Evolutionary conservation across 2,329 filamentous ascomycete genomes (phyloP).

Genomic region (Stagonosporopsis tanaceti): DNA sequence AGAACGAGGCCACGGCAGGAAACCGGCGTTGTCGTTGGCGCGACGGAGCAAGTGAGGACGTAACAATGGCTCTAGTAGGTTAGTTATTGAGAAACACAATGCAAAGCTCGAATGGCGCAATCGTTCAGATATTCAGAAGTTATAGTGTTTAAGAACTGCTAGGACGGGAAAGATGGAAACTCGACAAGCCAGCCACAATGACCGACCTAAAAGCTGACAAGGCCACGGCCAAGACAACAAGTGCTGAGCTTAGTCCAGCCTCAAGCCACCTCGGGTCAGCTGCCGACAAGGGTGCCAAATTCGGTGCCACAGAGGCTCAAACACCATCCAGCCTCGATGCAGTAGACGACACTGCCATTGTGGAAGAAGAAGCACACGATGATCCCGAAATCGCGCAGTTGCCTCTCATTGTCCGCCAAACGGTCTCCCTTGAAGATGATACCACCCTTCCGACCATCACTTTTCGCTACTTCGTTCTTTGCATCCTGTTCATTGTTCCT

Average conservation of each 20-base stretch:
- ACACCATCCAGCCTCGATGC: constrained; percentile 8
- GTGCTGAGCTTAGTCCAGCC: constrained; percentile 22
- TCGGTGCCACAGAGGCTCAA: constrained; percentile 11
- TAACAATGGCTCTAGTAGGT: constrained; percentile 10
- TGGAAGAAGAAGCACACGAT: constrained; percentile 31
- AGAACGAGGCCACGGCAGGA: background rate
- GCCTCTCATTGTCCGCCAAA: constrained; percentile 63
- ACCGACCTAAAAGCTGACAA: constrained; percentile 22
- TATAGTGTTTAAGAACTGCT: constrained; percentile 8
- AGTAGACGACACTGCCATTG: constrained; percentile 17
- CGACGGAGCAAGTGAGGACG: constrained; percentile 9
- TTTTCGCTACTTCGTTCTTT: constrained; percentile 66
- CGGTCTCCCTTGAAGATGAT: constrained; percentile 67
- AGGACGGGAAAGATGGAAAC: background rate
- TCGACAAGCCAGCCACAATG: constrained; percentile 15
- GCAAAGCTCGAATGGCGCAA: constrained; percentile 21
- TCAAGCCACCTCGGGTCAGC: constrained; percentile 15
- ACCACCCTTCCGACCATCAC: constrained; percentile 64
- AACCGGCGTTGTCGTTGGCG: constrained; percentile 11
- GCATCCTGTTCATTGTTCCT: constrained; percentile 63
- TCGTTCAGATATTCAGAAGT: background rate
- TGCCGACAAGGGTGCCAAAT: constrained; percentile 3
- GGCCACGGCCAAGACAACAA: constrained; percentile 23
- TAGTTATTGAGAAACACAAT: constrained; percentile 13
- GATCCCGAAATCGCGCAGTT: constrained; percentile 54